These are phyloP conservation scores for Ascochyta clinopodiicola DNA, from an alignment of 2,329 filamentous ascomycete species.

Conservation along the genomic window DNA sequence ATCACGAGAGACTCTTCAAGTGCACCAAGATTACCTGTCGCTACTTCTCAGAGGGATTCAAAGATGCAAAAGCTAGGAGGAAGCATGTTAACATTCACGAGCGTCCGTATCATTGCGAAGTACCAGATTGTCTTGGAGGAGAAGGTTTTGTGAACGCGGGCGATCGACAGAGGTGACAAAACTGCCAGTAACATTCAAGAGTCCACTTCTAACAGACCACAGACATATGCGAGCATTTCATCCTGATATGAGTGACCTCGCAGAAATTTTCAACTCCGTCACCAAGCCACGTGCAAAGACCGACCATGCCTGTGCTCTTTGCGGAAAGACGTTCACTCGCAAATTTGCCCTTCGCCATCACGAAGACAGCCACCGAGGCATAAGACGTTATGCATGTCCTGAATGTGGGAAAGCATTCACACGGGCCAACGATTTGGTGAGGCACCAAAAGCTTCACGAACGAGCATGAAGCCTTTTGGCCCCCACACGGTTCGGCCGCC, in stretches of 20 bases:
- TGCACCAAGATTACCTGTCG: slow-evolving; percentile 52
- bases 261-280: slow-evolving; percentile 23
- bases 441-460: slow-evolving; percentile 38
- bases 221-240: slow-evolving; percentile 33
- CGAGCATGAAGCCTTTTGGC: not conserved
- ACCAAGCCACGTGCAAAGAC: slow-evolving; percentile 22
- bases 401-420: slow-evolving; percentile 41
- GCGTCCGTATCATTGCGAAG: slow-evolving; percentile 50
- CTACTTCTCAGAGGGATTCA: slow-evolving; percentile 55
- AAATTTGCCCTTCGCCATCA: slow-evolving; percentile 48
- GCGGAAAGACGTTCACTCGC: slow-evolving; percentile 49
- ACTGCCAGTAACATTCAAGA: not conserved
- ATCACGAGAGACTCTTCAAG: slow-evolving; percentile 49
- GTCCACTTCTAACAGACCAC: not conserved
- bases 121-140: slow-evolving; percentile 43
- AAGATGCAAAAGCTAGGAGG: slow-evolving; percentile 37
- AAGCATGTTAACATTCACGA: slow-evolving; percentile 51
- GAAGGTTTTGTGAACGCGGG: slow-evolving; percentile 52
- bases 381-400: slow-evolving; percentile 23
- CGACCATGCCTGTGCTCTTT: slow-evolving; percentile 44
- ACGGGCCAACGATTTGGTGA: slow-evolving; percentile 27
- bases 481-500: slow-evolving; percentile 7
- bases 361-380: slow-evolving; percentile 47
- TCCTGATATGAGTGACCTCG: slow-evolving; percentile 33
- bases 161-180: slow-evolving; percentile 43